Evolutionary conservation across 2,329 filamentous ascomycete species (phyloP), one percentile per base, ranked within the genome.

Genomic region (Stemphylium vesicarium): DNA sequence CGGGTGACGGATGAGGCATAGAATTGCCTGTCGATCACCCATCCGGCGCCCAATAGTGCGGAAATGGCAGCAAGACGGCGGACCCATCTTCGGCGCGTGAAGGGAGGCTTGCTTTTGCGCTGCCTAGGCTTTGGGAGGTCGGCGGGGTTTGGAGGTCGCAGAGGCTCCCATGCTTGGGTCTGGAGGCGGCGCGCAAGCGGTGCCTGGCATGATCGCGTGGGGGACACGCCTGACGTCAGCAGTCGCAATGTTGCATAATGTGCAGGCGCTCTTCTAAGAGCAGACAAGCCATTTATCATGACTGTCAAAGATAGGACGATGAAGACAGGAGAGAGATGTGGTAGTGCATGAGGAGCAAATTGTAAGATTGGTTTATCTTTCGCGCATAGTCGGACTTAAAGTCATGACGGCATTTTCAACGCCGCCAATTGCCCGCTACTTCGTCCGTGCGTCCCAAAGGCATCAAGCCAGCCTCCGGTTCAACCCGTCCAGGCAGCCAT

Each of bases 1-100:
- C 95, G 89, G 33, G 84, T 86, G 22, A 96, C 78, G 11, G 91
- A 89, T 0, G 90, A 88, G 45, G 92, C 91, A 76, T 95, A 96
- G 70, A 90, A 81, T 61, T 89, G 84, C 12, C 77, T 84, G 77
- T 99, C 95, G 56, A 88, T 68, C 9, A 85, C 75, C 73, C 91
- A 96, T 48, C 87, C 73, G 5, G 82, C 72, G 26, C 87, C 90
- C 32, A 84, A 79, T 3, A 85, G 76, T 29, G 83, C 75, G 1
- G 86, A 82, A 39, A 89, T 66, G 57, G 89, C 82, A 46, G 89
- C 72, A 1, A 96, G 74, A 38, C 92, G 86, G 31, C 91, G 89
- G n/a, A 84, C 81, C 89, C 90, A 96, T 84, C 85, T 90, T 49
- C 88, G 84, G 18, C 85, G 83, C 31, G 85, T 85, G 13, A 81